Evolutionary conservation across 2,329 filamentous ascomycete species (phyloP).

Genomic region (Ilyonectria destructans): DNA sequence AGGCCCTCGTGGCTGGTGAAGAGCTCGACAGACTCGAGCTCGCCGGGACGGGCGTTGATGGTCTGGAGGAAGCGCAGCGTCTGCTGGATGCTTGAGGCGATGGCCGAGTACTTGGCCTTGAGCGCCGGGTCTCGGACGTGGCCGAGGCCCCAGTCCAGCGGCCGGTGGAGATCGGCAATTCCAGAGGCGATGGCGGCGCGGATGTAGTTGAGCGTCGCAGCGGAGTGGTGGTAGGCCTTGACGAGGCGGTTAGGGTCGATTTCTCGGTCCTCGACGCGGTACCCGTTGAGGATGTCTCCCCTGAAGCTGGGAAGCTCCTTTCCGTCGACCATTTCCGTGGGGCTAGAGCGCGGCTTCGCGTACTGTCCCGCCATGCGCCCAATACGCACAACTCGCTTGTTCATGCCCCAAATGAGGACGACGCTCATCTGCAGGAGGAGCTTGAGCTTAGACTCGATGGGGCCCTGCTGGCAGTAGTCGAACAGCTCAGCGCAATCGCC

Average conservation of each 20-base stretch:
- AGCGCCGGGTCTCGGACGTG: slow-evolving; percentile 89
- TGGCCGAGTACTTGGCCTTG: slow-evolving; percentile 88
- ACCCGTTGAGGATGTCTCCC: slow-evolving; percentile 96
- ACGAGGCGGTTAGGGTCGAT: slow-evolving; percentile 90
- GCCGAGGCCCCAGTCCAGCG: slow-evolving; percentile 94
- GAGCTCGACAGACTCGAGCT: slow-evolving; percentile 92
- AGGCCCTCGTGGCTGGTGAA: slow-evolving; percentile 97
- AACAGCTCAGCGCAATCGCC: slow-evolving; percentile 98
- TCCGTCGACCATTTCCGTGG: slow-evolving; percentile 86
- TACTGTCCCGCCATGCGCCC: slow-evolving; percentile 98
- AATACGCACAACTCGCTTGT: slow-evolving; percentile 90
- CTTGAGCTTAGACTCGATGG: slow-evolving; percentile 97
- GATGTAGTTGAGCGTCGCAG: slow-evolving; percentile 94
- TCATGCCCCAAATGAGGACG: slow-evolving; percentile 90
- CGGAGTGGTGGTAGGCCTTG: slow-evolving; percentile 94
- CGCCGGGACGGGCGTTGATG: slow-evolving; percentile 87
- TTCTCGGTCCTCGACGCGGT: slow-evolving; percentile 79
- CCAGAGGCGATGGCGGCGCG: slow-evolving; percentile 87
- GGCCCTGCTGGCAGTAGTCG: slow-evolving; percentile 91
- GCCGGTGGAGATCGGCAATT: slow-evolving; percentile 93
- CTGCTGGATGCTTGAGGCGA: slow-evolving; percentile 90
- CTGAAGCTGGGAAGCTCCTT: slow-evolving; percentile 90
- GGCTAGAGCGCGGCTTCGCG: slow-evolving; percentile 93
- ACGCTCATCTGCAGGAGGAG: slow-evolving; percentile 97
- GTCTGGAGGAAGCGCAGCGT: slow-evolving; percentile 95